phyloP scores from a whole-genome alignment of 495 filamentous ascomycete genomes.

The Hamigera avellanea region DNA sequence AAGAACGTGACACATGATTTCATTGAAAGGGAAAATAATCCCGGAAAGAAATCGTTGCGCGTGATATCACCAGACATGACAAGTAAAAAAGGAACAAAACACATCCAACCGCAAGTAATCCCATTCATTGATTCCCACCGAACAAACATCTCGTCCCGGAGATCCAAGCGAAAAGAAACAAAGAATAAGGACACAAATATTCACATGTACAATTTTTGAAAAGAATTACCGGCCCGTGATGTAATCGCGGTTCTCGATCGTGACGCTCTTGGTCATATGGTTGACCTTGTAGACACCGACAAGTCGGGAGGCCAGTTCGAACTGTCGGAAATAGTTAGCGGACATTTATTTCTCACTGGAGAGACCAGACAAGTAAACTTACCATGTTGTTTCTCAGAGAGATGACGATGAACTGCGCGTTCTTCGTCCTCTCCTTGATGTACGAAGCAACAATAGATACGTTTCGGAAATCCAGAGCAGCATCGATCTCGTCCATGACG shows the following conservation, averaged over 20 bases:
- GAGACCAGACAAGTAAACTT: conserved; percentile 5
- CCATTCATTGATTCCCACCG: not conserved
- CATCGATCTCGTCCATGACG: conserved; percentile 99
- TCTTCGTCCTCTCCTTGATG: conserved; percentile 98
- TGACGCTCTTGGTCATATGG: conserved; percentile 97
- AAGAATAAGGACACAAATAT: not conserved
- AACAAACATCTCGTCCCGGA: not conserved
- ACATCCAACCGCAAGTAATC: not conserved
- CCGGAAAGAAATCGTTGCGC: too few species aligned
- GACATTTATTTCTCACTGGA: not conserved
- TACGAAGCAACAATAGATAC: conserved; percentile 97
- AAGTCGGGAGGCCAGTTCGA: conserved; percentile 85
- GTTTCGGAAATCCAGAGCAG: conserved; percentile 93
- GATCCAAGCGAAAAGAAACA: not conserved
- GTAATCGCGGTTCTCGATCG: conserved; percentile 87
- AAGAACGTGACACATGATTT: too few species aligned
- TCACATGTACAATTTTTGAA: not conserved
- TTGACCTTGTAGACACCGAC: conserved; percentile 99
- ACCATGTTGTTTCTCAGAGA: conserved; percentile 96
- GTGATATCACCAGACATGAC: not conserved
- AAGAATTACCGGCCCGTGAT: conserved; percentile 37
- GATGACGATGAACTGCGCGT: conserved; percentile 98
- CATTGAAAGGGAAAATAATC: too few species aligned
- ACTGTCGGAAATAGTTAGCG: conserved; percentile 29
- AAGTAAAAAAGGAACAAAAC: not conserved